Conservation (phyloP, 345 rosid species). For the Acer saccharum region DNA sequence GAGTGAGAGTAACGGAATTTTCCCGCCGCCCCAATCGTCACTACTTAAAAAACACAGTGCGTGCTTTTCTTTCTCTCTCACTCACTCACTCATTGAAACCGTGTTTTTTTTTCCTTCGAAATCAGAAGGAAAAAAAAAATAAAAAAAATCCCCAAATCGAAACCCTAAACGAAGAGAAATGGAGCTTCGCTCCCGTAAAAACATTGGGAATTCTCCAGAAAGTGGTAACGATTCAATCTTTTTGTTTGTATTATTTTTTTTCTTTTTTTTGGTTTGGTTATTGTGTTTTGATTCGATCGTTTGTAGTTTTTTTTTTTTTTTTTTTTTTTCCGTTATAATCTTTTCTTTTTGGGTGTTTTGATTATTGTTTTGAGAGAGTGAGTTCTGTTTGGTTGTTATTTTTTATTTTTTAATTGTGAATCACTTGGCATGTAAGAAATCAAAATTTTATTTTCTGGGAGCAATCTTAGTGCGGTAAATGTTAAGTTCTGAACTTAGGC, state of each 20-base stretch:
- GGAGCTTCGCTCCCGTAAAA: conserved; percentile 19
- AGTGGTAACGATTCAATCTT: background rate
- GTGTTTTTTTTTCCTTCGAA: background rate
- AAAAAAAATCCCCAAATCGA: background rate
- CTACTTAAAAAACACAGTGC: background rate
- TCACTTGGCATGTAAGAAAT: conserved; percentile 6
- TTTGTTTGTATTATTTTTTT: background rate
- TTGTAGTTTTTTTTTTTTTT: background rate
- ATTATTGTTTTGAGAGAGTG: background rate
- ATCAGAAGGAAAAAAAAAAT: too few species aligned
- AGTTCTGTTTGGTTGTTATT: background rate
- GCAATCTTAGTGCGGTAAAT: background rate
- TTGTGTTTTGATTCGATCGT: background rate
- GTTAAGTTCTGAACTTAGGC: background rate
- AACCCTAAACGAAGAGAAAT: conserved; percentile 14
- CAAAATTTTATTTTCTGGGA: background rate
- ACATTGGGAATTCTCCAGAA: background rate
- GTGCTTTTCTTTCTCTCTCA: background rate
- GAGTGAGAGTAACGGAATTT: background rate
- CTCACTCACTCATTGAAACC: background rate
- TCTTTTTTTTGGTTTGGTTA: background rate
- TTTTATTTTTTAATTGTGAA: background rate
- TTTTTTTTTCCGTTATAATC: too few species aligned
- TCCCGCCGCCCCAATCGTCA: conserved; percentile 20
- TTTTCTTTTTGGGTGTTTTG: background rate